These are phyloP conservation scores for Kwoniella sp. DNA, from an alignment of 768 basidiomycete species.

Conservation along the genomic window DNA sequence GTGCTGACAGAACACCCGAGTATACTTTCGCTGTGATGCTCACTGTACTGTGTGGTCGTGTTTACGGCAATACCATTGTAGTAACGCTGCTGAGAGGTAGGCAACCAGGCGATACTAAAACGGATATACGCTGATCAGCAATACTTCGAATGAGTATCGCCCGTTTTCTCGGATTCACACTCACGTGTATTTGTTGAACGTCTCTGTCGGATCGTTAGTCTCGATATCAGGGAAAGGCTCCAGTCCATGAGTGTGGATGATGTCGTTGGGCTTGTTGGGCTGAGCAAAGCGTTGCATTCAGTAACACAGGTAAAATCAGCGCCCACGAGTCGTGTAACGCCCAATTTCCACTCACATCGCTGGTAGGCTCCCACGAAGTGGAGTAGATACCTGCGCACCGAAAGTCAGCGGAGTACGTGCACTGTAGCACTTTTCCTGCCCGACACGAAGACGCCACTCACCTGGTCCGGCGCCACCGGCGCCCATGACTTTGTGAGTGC, in stretches of 20 bases:
- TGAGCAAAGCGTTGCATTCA: no score
- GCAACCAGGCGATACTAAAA: conserved; percentile 23
- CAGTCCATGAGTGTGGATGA: background rate
- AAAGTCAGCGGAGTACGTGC: background rate
- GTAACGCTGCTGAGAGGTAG: conserved; percentile 17
- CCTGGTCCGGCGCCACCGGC: background rate
- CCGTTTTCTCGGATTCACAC: no score
- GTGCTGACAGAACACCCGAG: no score
- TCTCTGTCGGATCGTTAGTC: background rate
- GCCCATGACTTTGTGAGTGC: background rate
- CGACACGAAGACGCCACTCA: background rate
- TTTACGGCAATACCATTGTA: conserved; percentile 7
- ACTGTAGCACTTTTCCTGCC: background rate
- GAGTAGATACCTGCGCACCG: conserved; percentile 7
- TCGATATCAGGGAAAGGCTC: conserved; percentile 6
- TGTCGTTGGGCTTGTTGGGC: background rate
- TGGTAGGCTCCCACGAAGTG: conserved; percentile 5
- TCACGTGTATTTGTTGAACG: conserved; percentile 21
- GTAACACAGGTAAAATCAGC: no score
- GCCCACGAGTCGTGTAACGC: no score
- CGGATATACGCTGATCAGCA: background rate
- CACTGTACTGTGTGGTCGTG: conserved; percentile 7
- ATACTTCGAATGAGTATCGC: background rate
- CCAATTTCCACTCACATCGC: conserved; percentile 7
- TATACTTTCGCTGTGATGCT: background rate